These are phyloP conservation scores for Yueomyces sinensis DNA, from an alignment of 805 yeast genomes.

Conservation along the genomic window DNA sequence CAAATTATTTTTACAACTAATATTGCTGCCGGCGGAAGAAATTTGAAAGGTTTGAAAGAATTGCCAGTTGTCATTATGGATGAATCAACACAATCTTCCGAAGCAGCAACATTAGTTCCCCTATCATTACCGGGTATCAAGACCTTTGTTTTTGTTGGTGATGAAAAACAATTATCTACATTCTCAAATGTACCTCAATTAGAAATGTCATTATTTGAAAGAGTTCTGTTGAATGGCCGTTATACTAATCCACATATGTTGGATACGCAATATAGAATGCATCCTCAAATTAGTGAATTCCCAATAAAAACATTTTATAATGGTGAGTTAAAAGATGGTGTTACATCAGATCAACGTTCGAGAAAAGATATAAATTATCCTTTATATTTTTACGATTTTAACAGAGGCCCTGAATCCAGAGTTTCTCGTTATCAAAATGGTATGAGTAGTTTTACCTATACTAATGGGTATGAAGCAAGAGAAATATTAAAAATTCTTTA, in stretches of 20 bases:
- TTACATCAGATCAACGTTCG: slow-evolving; percentile 30
- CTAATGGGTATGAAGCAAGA: slow-evolving; percentile 40
- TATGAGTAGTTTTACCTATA: slow-evolving; percentile 45
- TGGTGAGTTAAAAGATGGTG: slow-evolving; percentile 48
- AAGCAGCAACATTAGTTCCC: slow-evolving; percentile 59
- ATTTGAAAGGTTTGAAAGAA: slow-evolving; percentile 39
- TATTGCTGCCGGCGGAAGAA: slow-evolving; percentile 58
- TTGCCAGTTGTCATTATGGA: slow-evolving; percentile 65
- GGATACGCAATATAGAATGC: slow-evolving; percentile 59
- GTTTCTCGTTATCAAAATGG: slow-evolving; percentile 31
- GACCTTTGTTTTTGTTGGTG: slow-evolving; percentile 61
- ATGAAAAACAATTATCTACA: slow-evolving; percentile 61
- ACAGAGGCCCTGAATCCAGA: slow-evolving; percentile 32
- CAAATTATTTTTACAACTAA: slow-evolving; percentile 62
- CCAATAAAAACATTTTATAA: slow-evolving; percentile 78
- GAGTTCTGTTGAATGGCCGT: slow-evolving; percentile 49
- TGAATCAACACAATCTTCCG: slow-evolving; percentile 68
- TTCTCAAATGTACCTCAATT: slow-evolving; percentile 56
- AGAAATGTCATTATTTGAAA: slow-evolving; percentile 55
- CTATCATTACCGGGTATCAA: slow-evolving; percentile 54
- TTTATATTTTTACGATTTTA: slow-evolving; percentile 49
- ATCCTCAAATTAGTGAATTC: slow-evolving; percentile 69
- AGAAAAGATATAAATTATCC: slow-evolving; percentile 40
- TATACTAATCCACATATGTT: slow-evolving; percentile 52
- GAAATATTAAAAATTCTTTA: slow-evolving; percentile 35